phyloP scores from a whole-genome alignment of 2,329 filamentous ascomycete genomes.

The Chaetothyriales sp. region DNA sequence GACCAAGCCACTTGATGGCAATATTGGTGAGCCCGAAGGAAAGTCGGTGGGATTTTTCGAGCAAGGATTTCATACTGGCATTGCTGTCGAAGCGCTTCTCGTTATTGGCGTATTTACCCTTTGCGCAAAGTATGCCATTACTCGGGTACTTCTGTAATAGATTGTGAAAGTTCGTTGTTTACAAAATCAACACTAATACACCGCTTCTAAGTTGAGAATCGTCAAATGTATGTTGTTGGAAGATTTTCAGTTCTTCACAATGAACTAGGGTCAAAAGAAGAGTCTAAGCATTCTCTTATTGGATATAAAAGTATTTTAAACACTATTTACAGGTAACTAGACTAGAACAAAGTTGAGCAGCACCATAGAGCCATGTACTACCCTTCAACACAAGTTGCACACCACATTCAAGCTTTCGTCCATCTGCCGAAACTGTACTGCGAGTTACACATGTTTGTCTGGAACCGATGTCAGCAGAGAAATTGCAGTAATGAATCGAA shows the following conservation, averaged over 20 bases:
- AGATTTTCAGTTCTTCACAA: too few relatives aligned
- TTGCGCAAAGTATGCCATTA: not conserved
- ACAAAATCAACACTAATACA: not conserved
- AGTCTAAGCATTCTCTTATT: too few relatives aligned
- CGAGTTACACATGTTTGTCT: slow-evolving; percentile 49
- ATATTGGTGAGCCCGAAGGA: slow-evolving; percentile 25
- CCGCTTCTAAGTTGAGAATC: not conserved
- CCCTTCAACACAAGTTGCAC: too few relatives aligned
- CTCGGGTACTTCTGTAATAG: not conserved
- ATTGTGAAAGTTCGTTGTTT: not conserved
- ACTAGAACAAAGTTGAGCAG: too few relatives aligned
- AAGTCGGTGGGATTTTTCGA: slow-evolving; percentile 36
- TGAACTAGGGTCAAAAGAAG: too few relatives aligned
- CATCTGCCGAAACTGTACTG: slow-evolving; percentile 43
- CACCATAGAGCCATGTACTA: too few relatives aligned
- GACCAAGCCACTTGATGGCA: slow-evolving; percentile 21
- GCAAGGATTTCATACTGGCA: slow-evolving; percentile 29
- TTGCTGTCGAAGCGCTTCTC: not conserved
- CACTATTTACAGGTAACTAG: too few relatives aligned
- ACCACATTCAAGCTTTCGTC: slow-evolving; percentile 4
- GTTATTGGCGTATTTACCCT: slow-evolving; percentile 1
- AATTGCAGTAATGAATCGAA: not conserved
- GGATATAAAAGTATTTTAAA: too few relatives aligned
- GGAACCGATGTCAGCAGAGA: slow-evolving; percentile 18
- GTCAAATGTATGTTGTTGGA: too few relatives aligned